Base-by-base conservation (phyloP, 1,284 basidiomycete species). In the Pseudomicrostroma phylloplanum region DNA sequence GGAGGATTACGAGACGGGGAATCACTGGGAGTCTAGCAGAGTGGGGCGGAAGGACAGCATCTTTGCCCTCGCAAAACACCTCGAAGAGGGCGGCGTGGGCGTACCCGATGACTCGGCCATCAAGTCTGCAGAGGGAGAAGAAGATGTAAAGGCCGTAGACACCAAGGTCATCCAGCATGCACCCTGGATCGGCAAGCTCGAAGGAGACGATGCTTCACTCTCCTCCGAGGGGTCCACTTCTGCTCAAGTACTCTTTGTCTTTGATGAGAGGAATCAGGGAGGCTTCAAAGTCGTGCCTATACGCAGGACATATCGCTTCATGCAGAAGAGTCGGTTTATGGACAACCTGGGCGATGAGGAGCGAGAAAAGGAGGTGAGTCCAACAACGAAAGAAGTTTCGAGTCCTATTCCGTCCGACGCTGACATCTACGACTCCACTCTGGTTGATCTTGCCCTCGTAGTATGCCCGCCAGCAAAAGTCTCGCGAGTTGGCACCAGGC, bases 151-250 rank as follows among this genome's bases (percentile, higher is more conserved):
- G 54, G 3, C 21, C 6, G 25, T 54, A 19, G 25, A 17, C 13
- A 13, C 48, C 23, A 56, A 62, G 55, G 21, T 55, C 25, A 30
- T 21, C n/a, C 56, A 59, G 30, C 73, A 78, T 56, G 72, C 75
- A 55, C 77, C 77, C 9, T 79, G 77, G 77, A 67, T 79, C 53
- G 77, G 77, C 17, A 77, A 76, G 65, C 69, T 79, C 3, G 77
- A 79, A 40, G 77, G 77, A 25, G 77, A 77, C 43, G 61, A 54
- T 9, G 19, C 51, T 6, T 54, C 51, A 6, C n/a, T 26, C 17
- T 71, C 69, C 8, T 66, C 67, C 65, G 67, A 67, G 17, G 66
- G 69, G 54, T 67, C 71, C 0, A 66, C 72, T 2, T 73, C 70
- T 26, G 67, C 72, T n/a, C 76, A 79, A 59, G 77, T 76, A 12